A percentile compares a stretch with the other conserved stretches of the same genome.
phyloP scores from a whole-genome alignment of 345 rosid species.

The Murraya paniculata region DNA sequence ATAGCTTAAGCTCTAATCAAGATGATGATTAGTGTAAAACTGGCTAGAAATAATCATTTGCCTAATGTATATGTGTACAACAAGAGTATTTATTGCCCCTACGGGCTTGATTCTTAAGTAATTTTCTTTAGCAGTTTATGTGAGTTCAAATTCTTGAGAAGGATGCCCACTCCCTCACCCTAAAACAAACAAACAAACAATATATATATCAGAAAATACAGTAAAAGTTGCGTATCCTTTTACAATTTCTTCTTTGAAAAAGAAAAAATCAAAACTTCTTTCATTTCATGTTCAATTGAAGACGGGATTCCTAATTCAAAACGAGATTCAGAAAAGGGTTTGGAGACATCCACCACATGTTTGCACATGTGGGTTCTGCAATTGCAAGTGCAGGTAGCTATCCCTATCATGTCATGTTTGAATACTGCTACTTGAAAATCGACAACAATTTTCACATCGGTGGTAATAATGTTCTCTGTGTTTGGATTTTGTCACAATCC shows the following conservation, averaged over 20 bases:
- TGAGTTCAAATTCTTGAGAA: too few relatives aligned
- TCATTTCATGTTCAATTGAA: too few relatives aligned
- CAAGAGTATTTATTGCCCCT: background rate
- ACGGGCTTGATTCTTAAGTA: too few relatives aligned
- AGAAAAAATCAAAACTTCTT: too few relatives aligned
- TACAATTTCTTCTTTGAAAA: background rate
- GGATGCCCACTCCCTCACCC: too few relatives aligned
- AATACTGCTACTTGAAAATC: background rate
- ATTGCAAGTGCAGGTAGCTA: background rate
- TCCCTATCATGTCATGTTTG: background rate
- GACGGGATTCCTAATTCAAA: background rate
- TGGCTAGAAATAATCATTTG: background rate
- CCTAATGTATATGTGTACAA: background rate
- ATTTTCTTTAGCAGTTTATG: too few relatives aligned
- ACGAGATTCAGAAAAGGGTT: background rate
- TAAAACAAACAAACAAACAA: too few relatives aligned
- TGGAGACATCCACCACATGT: conserved; percentile 7
- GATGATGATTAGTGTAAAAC: background rate
- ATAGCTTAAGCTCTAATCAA: background rate
- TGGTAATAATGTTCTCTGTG: background rate
- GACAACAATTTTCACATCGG: background rate
- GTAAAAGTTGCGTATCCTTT: background rate
- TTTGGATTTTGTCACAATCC: background rate
- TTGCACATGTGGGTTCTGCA: background rate
- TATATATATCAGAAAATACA: too few relatives aligned